A percentile compares a stretch with the other conserved stretches of the same genome.
Evolutionary conservation across 495 filamentous ascomycete species (phyloP).

Genomic region (Penicillium chermesinum): DNA sequence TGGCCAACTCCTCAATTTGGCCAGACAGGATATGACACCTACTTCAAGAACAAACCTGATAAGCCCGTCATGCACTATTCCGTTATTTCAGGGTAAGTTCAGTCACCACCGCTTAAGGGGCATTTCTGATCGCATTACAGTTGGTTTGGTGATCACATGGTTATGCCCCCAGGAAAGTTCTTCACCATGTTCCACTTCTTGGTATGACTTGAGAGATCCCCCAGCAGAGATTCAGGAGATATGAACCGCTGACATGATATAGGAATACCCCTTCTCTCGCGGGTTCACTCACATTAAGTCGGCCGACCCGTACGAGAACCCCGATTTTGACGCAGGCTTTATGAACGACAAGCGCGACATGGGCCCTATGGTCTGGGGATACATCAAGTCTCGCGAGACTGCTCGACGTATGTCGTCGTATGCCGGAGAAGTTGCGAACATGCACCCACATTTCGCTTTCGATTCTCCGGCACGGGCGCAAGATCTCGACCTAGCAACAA

Average conservation of each 20-base stretch:
- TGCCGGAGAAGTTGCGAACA: slow-evolving; percentile 66
- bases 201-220: slow-evolving; percentile 20
- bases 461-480: slow-evolving; percentile 62
- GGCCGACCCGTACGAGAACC: slow-evolving; percentile 63
- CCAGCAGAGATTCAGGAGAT: not conserved
- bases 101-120: not conserved
- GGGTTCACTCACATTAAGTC: slow-evolving; percentile 68
- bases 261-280: slow-evolving; percentile 73
- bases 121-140: slow-evolving; percentile 12
- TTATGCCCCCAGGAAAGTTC: slow-evolving; percentile 73
- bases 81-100: slow-evolving; percentile 54
- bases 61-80: slow-evolving; percentile 85
- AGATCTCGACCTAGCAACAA: slow-evolving; percentile 70
- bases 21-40: slow-evolving; percentile 63
- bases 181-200: slow-evolving; percentile 88
- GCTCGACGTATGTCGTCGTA: slow-evolving; percentile 73
- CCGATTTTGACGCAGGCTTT: slow-evolving; percentile 80
- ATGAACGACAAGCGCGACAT: slow-evolving; percentile 84
- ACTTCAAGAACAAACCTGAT: slow-evolving; percentile 81
- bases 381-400: slow-evolving; percentile 82
- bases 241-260: not conserved
- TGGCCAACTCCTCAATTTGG: slow-evolving; percentile 65
- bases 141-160: slow-evolving; percentile 59
- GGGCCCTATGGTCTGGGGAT: slow-evolving; percentile 79
- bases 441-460: slow-evolving; percentile 59